Percentiles rank a stretch among this genome's conserved stretches.
phyloP scores from a whole-genome alignment of 2,329 filamentous ascomycete species.

The Colletotrichum eremochloae region DNA sequence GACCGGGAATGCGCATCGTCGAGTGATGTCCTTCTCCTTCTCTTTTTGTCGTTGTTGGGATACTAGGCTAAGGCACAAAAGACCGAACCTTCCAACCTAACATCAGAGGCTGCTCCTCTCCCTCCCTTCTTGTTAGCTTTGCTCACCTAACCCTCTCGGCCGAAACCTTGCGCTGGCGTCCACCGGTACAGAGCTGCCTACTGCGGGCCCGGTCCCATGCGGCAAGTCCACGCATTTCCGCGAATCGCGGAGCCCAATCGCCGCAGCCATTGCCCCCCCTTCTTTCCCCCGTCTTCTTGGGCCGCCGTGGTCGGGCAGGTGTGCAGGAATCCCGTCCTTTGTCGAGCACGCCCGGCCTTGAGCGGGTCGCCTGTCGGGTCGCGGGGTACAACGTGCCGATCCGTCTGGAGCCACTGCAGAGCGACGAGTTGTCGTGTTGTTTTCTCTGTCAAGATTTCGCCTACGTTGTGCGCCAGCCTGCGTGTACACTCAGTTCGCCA shows the following conservation, averaged over 20 bases:
- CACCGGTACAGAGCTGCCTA: not conserved
- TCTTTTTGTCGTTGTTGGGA: not conserved
- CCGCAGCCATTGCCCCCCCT: not conserved
- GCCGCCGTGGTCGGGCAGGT: constrained; percentile 36
- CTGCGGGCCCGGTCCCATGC: not conserved
- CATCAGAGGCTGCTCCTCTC: not conserved
- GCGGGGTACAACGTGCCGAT: constrained; percentile 1
- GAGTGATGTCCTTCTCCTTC: not conserved
- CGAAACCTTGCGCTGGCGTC: not conserved
- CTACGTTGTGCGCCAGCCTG: not conserved
- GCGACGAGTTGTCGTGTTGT: not conserved
- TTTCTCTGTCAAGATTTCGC: too few species aligned
- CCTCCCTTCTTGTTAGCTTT: not conserved
- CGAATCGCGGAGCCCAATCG: constrained; percentile 13
- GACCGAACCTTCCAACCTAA: not conserved
- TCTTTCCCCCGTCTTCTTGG: constrained; percentile 9
- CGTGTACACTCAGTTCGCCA: not conserved
- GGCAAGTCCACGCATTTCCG: not conserved
- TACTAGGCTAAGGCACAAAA: not conserved
- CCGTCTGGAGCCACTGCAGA: not conserved
- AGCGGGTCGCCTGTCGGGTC: not conserved
- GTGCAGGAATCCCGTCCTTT: constrained; percentile 18
- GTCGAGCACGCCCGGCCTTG: not conserved
- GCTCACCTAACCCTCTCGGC: not conserved
- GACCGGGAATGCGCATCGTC: not conserved